Evolutionary conservation across 2,329 filamentous ascomycete genomes (phyloP).

Genomic region (Penicillium sp.): DNA sequence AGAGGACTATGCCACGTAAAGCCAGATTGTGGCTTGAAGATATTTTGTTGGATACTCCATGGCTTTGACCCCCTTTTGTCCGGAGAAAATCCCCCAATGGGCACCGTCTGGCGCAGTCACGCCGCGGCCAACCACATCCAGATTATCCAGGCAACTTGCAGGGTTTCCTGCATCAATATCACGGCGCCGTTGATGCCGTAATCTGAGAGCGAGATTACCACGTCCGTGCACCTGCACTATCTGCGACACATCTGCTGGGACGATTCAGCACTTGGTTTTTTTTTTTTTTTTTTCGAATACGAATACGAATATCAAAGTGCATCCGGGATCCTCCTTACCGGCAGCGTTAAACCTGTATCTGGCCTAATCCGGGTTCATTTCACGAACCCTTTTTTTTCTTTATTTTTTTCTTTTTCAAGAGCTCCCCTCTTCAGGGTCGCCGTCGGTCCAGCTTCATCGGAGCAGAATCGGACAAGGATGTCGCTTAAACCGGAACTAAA

Average conservation of each 20-base stretch:
- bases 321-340: neutral
- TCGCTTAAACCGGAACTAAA: neutral
- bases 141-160: conserved; percentile 12
- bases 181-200: conserved; percentile 3
- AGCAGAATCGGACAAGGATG: neutral
- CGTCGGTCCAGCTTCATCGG: neutral
- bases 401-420: neutral
- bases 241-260: neutral
- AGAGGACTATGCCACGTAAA: conserved; percentile 18
- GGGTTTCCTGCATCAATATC: conserved; percentile 15
- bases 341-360: neutral
- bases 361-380: neutral
- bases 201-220: conserved; percentile 1
- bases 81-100: conserved; percentile 21
- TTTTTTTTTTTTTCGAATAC: neutral
- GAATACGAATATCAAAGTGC: conserved; percentile 1
- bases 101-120: conserved; percentile 12
- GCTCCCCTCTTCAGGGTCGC: neutral
- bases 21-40: conserved; percentile 4
- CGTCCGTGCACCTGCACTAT: conserved; percentile 6
- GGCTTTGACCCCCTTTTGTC: conserved; percentile 17
- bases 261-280: neutral
- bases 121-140: conserved; percentile 15
- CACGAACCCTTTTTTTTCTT: neutral
- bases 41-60: conserved; percentile 3